phyloP scores from a whole-genome alignment of 441 rosid genomes.

The Adansonia gregorii region DNA sequence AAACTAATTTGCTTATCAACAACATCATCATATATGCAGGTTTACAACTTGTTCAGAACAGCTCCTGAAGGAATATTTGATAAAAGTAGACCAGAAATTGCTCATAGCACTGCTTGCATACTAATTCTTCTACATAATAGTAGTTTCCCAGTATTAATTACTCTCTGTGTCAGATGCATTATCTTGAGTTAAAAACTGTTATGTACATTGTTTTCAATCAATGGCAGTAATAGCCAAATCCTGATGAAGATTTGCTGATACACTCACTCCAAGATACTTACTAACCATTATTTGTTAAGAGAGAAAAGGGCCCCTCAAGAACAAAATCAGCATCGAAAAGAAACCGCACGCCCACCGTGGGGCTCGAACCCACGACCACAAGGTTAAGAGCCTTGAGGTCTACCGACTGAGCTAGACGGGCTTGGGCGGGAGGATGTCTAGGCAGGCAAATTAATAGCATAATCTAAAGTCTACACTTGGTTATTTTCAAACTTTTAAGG shows the following conservation, averaged over 20 bases:
- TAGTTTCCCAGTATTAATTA: no score
- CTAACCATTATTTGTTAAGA: no score
- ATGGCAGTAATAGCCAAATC: background rate
- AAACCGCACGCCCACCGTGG: no score
- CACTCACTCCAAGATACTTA: background rate
- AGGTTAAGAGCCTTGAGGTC: no score
- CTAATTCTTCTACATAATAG: no score
- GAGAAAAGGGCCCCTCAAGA: background rate
- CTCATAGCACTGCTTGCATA: background rate
- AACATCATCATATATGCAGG: constrained; percentile 34
- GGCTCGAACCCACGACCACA: no score
- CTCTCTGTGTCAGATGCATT: no score
- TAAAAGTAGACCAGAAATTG: constrained; percentile 19
- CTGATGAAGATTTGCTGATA: background rate
- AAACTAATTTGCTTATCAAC: background rate
- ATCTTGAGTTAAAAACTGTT: background rate
- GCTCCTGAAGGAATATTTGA: constrained; percentile 61
- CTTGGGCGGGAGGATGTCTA: no score
- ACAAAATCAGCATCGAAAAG: no score
- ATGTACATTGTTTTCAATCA: background rate
- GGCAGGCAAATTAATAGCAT: no score
- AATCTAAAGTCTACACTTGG: background rate
- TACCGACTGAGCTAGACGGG: no score
- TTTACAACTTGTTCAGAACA: constrained; percentile 56
- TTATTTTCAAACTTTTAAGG: no score